Base-by-base conservation (phyloP, 345 rosid genomes). In the Acer negundo region DNA sequence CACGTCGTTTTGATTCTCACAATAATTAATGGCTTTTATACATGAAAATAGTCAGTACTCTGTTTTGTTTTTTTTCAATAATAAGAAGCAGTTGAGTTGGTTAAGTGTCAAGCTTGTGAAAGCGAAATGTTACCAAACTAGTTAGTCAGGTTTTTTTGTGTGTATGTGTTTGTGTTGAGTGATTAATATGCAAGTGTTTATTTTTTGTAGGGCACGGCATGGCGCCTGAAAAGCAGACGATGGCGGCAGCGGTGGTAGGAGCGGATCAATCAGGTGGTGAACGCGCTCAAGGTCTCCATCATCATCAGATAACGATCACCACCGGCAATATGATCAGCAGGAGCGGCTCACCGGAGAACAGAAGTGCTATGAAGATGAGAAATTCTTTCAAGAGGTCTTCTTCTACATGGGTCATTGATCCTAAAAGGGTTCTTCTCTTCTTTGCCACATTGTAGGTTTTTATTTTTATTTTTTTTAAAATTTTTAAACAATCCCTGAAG, bases 361-460 rank as follows among this genome's bases (percentile, higher is more conserved):
- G 89, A 73, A 77, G 79, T 22, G 66, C 77, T 56, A 0, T 75
- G 3, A 88, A 93, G 2, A 88, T 92, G 75, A 91, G 97, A 67
- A 89, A 90, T 68, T 90, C 93, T 80, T 86, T 92, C 84, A 89
- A 89, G 84, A 89, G 97, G 2, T 80, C 89, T 66, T 67, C 88
- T 17, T 35, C 80, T 26, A 79, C 88, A 61, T 91, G 97, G 99
- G 70, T 75, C 46, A 74, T 92, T 69, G 97, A 96, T 83, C 99
- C 99, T 10, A 93, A 86, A 87, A 92, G 93, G 85, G 81, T 96
- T 66, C 94, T 96, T 62, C 75, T 93, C 85, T 81, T 96, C 73
- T 96, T 96, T 55, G 99, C 99, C 68, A 90, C 97, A 23, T 77
- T 96, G 99, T 94, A 79, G 86, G 97, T 86, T 40, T n/a, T 85